Evolutionary conservation across 768 basidiomycete species (phyloP).

Genomic region (Tricholoma bakamatsutake): DNA sequence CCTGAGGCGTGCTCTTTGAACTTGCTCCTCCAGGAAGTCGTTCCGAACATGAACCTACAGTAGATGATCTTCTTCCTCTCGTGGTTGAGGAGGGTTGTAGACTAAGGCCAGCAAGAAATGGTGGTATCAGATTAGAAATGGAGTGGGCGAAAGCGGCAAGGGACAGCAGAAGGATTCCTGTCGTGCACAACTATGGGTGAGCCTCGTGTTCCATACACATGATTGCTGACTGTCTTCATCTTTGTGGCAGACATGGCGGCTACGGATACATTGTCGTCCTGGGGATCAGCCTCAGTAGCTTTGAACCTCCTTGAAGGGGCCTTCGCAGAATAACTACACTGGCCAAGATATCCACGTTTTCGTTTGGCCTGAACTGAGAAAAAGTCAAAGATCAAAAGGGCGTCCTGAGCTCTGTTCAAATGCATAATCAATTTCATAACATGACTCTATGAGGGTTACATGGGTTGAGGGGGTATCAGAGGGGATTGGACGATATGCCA

Average conservation of each 20-base stretch:
- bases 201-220: constrained; percentile 9
- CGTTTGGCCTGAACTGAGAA: not conserved
- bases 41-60: constrained; percentile 31
- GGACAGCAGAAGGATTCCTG: constrained; percentile 31
- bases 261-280: constrained; percentile 59
- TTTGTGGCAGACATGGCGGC: constrained; percentile 45
- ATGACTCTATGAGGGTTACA: not conserved
- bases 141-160: constrained; percentile 28
- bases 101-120: constrained; percentile 46
- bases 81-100: constrained; percentile 54
- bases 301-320: constrained; percentile 40
- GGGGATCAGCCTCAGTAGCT: constrained; percentile 54
- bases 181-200: constrained; percentile 65
- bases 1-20: constrained; percentile 41
- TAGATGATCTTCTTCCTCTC: constrained; percentile 44
- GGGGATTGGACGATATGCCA: constrained; percentile 15
- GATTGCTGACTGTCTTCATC: not conserved
- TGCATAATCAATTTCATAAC: not conserved
- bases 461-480: not conserved
- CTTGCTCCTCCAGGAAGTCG: constrained; percentile 42
- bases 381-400: not conserved
- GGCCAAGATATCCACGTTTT: not conserved
- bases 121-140: constrained; percentile 49
- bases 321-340: constrained; percentile 16
- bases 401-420: not conserved